Conservation (phyloP, 371 early-diverging fungal species). For the Lichtheimia corymbifera region DNA sequence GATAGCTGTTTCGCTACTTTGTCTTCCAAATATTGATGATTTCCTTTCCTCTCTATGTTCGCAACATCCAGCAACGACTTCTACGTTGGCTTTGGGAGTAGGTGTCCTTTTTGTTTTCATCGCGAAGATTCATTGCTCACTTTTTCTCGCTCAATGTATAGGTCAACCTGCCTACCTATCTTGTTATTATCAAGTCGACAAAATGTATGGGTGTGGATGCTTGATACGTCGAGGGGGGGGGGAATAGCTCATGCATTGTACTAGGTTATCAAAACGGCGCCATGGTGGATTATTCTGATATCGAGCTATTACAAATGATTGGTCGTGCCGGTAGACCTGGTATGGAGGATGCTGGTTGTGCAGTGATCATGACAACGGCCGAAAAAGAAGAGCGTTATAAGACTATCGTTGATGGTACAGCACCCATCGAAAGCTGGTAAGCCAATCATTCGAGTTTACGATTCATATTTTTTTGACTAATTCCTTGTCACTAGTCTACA, state of each 20-base stretch:
- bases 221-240: neutral
- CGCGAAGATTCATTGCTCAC: neutral
- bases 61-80: slow-evolving; percentile 66
- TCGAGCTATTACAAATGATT: slow-evolving; percentile 87
- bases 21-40: too few species aligned
- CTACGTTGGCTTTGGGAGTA: slow-evolving; percentile 92
- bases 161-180: slow-evolving; percentile 90
- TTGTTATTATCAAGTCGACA: slow-evolving; percentile 83
- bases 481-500: slow-evolving; percentile 53
- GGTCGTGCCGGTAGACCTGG: slow-evolving; percentile 93
- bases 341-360: slow-evolving; percentile 76
- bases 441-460: slow-evolving; percentile 9
- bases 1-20: neutral
- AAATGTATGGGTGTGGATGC: slow-evolving; percentile 27
- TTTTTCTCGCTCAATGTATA: slow-evolving; percentile 10
- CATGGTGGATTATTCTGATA: slow-evolving; percentile 64
- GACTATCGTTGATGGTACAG: slow-evolving; percentile 54
- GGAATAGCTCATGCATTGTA: neutral
- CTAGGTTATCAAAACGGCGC: slow-evolving; percentile 63
- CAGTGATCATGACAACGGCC: slow-evolving; percentile 74
- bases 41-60: neutral
- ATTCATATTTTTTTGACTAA: slow-evolving; percentile 9
- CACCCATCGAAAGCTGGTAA: slow-evolving; percentile 69
- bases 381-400: slow-evolving; percentile 58
- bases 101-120: neutral